Evolutionary conservation across 495 filamentous ascomycete genomes (phyloP), one percentile per base, ranked within the genome.

Genomic region (Aspergillus biplanus): DNA sequence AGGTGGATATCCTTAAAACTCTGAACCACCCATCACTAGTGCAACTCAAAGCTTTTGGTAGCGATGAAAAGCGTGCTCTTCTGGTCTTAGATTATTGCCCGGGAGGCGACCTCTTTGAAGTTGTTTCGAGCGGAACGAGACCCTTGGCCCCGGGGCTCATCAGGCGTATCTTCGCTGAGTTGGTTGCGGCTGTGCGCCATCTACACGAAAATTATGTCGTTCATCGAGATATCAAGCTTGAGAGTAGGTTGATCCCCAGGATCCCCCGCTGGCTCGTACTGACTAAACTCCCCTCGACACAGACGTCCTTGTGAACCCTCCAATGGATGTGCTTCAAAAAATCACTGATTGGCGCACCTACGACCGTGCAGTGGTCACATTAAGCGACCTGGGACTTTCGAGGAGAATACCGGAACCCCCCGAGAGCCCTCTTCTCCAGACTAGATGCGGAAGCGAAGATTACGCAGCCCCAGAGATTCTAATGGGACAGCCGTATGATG

Each of bases 401-500:
- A 85, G 92, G 61, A 86, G 88, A 31, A 89, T 98, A 16, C 86
- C 90, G 12, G 83, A 88, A 44, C 78, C 90, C 71, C 83, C 92
- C 65, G 82, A 89, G 39, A 85, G 83, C 21, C 85, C 87, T 7
- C 79, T 94, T 33, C 83, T 99, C 13, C 89, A 91, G 48, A 97
- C 93, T 12, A 84, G 94, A 13, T 99, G 95, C 71, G 95, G 95
- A 16, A 94, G 90, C 37, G 95, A 97, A 74, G 95, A 99, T 78
- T 99, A 99, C 69, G 96, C 95, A 4, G 92, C 95, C 0, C 95
- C 95, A 0, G 95, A 99, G 73, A 91, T 99, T 49, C 88, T 99
- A 27, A 91, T 99, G 82, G 92, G 92, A 18, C 92, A 96, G 70
- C 85, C 92, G 6, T 99, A 99, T 71, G 95, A 99, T 72, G 95